These are phyloP conservation scores for Penicillium sp. DNA, from an alignment of 2,329 filamentous ascomycete species.

Conservation along the genomic window DNA sequence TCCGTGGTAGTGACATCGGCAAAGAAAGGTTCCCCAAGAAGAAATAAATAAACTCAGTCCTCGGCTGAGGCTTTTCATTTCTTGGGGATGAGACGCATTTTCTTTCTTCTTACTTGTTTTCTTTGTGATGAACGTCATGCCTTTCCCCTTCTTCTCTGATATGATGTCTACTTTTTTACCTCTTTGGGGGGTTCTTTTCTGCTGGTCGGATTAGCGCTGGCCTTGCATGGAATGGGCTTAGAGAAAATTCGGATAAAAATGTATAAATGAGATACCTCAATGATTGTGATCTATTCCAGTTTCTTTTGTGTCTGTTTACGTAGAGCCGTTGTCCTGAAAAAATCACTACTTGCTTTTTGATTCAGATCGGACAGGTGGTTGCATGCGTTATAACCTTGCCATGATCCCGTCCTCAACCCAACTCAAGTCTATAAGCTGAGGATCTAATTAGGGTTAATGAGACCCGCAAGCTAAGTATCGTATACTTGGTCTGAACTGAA, in stretches of 20 bases:
- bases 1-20: constrained; percentile 83
- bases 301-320: too few relatives aligned
- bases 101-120: constrained; percentile 11
- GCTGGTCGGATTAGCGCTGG: constrained; percentile 36
- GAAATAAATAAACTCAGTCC: constrained; percentile 45
- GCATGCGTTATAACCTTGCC: too few relatives aligned
- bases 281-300: neutral
- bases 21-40: constrained; percentile 79
- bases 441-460: too few relatives aligned
- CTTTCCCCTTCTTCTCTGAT: constrained; percentile 3
- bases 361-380: too few relatives aligned
- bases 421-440: too few relatives aligned
- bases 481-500: neutral
- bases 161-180: constrained; percentile 8
- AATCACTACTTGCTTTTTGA: neutral
- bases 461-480: neutral
- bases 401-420: too few relatives aligned
- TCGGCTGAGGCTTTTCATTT: constrained; percentile 15
- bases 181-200: constrained; percentile 24
- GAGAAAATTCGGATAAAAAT: constrained; percentile 22
- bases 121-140: constrained; percentile 27
- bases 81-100: constrained; percentile 20
- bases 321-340: neutral
- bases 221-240: constrained; percentile 28
- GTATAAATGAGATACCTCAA: constrained; percentile 26